Conservation (phyloP, 176 grass and related monocot genomes). For the Eremochloa ophiuroides region DNA sequence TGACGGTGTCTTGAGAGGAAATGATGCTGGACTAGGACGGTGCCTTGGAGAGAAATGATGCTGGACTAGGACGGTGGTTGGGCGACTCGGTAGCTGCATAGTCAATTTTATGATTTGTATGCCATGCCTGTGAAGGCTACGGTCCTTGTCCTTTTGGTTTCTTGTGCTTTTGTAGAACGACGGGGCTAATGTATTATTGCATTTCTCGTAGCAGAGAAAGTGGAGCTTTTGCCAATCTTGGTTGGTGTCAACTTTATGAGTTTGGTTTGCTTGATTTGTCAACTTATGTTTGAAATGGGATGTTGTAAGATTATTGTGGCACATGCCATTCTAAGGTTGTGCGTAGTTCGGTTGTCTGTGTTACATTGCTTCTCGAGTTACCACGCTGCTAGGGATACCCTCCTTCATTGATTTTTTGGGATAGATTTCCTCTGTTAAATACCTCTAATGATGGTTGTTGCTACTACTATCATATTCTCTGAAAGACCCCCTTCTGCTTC, state of each 20-base stretch:
- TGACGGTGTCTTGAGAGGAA: neutral
- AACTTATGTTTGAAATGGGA: neutral
- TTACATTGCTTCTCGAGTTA: neutral
- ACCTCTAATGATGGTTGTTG: neutral
- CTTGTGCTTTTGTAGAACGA: neutral
- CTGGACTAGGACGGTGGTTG: slow-evolving; percentile 23
- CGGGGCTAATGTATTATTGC: neutral
- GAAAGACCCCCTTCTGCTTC: neutral
- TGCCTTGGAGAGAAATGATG: slow-evolving; percentile 17
- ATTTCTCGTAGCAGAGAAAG: neutral
- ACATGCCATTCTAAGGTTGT: neutral
- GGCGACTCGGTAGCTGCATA: slow-evolving; percentile 27
- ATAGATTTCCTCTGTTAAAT: slow-evolving; percentile 2
- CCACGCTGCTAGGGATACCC: neutral
- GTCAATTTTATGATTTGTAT: slow-evolving; percentile 30
- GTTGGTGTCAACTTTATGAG: neutral
- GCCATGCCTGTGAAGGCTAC: slow-evolving; percentile 7
- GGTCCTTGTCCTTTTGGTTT: slow-evolving; percentile 20
- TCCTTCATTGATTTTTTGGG: neutral
- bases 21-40: neutral
- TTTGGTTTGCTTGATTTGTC: neutral
- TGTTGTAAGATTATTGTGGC: neutral
- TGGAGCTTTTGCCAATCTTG: neutral
- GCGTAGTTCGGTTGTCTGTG: neutral
- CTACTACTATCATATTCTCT: neutral